Percentiles rank a stretch among this genome's conserved stretches.
Conservation (phyloP, 495 filamentous ascomycete genomes). For the Lasiosphaeriaceae sp. region DNA sequence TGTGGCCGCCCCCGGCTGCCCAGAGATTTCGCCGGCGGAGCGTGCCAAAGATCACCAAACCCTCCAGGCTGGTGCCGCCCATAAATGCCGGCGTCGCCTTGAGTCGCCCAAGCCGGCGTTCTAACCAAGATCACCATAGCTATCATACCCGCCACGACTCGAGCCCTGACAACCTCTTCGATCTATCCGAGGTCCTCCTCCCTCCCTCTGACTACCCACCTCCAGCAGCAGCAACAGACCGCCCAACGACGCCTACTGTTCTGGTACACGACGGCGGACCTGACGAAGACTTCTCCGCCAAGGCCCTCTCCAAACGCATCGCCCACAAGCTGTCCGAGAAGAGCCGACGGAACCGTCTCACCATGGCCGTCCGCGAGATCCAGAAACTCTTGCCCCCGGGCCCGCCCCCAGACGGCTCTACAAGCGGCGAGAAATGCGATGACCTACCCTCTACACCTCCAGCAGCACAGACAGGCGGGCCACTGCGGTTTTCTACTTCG, state of each 20-base stretch:
- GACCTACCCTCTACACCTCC: background rate
- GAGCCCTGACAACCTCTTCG: background rate
- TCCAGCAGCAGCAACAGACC: background rate
- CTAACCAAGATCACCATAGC: background rate
- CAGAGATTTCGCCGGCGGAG: constrained; percentile 10
- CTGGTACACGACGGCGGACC: too few species aligned
- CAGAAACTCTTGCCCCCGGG: constrained; percentile 26
- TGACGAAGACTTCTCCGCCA: constrained; percentile 11
- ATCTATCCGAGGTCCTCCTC: background rate
- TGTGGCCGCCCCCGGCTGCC: background rate
- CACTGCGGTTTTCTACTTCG: background rate
- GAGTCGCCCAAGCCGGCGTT: background rate
- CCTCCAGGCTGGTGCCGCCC: background rate
- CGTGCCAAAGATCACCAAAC: constrained; percentile 7
- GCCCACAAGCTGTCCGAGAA: constrained; percentile 36
- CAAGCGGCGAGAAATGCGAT: background rate
- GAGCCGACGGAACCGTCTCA: constrained; percentile 25
- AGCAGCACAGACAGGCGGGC: background rate
- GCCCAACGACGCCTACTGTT: too few species aligned
- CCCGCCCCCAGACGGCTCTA: background rate
- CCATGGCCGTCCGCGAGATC: constrained; percentile 30
- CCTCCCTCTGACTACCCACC: background rate
- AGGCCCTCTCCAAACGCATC: constrained; percentile 22
- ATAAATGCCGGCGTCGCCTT: background rate
- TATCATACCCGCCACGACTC: background rate